Base-by-base conservation (phyloP, 768 basidiomycete genomes). In the Mycena indigotica region DNA sequence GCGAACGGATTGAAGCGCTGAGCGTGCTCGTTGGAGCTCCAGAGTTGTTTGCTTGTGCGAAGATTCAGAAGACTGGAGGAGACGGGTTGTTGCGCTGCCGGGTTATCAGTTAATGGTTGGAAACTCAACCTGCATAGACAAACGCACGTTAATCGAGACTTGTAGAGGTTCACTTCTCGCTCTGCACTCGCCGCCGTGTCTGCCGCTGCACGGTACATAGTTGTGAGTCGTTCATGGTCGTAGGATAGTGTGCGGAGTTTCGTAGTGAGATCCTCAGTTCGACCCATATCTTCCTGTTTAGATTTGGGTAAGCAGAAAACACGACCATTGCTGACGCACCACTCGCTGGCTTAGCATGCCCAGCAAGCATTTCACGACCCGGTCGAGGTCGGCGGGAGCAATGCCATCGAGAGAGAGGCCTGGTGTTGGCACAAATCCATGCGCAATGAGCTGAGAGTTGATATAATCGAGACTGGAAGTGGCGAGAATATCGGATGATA, bases 371-470 rank as follows among this genome's bases (percentile, higher is more conserved):
- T 89, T 92, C 3, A 87, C 80, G 23, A 86, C 72, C 23, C 73
- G 73, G 19, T 88, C 85, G 17, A 80, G 76, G 29, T 88, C 80
- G 3, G 78, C 68, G 48, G 77, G 78, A 0, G 83, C 77, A 13
- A 88, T 71, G 0, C 88, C 87, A 0, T 89, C 88, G 32, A 94
- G 74, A 13, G 77, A 83, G 19, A 94, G 71, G 0, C 92, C 91
- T 0, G 86, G 84, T 1, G 79, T 66, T 10, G 82, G 66, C 1
- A 81, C 72, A 63, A 89, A 94, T 6, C 93, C 93, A 73, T 94
- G 92, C 2, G 92, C 87, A 48, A 91, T 72, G 5, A 95, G 81
- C 63, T 95, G 93, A 19, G 87, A 76, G 67, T 93, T 94, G 67
- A 93, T 79, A 67, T 89, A 93, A 56, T 91, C 86, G 24, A 91